Evolutionary conservation across 805 yeast species (phyloP).

Genomic region (Kregervanrija pseudodelftensis): DNA sequence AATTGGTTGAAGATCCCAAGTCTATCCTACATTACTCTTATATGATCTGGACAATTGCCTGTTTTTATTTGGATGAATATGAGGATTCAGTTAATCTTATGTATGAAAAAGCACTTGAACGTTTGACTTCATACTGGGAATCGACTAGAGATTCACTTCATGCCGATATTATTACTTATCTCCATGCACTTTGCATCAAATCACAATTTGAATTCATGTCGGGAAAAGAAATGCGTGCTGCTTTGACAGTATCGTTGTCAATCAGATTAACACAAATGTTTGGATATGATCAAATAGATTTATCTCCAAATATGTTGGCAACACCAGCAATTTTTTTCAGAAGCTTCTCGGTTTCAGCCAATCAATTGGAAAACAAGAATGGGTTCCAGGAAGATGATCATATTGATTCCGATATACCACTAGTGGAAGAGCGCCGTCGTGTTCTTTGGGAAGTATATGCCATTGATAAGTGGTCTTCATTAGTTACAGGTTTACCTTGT

Average conservation of each 20-base stretch:
- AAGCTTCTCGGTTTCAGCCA: slow-evolving; percentile 6
- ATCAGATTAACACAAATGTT: slow-evolving; percentile 24
- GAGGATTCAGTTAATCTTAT: slow-evolving; percentile 12
- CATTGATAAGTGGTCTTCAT: slow-evolving; percentile 26
- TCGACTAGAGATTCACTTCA: slow-evolving; percentile 8
- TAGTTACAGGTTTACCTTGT: slow-evolving; percentile 26
- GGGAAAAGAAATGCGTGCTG: slow-evolving; percentile 22
- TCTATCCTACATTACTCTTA: slow-evolving; percentile 16
- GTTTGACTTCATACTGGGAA: slow-evolving; percentile 16
- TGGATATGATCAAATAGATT: slow-evolving; percentile 26
- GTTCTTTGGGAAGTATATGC: slow-evolving; percentile 27
- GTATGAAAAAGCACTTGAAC: slow-evolving; percentile 12
- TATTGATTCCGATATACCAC: slow-evolving; percentile 19
- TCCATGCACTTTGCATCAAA: slow-evolving; percentile 21
- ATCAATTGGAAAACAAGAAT: slow-evolving; percentile 6
- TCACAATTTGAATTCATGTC: slow-evolving; percentile 21
- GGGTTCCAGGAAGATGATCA: slow-evolving; percentile 14
- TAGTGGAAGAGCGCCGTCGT: slow-evolving; percentile 24
- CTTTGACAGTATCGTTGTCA: slow-evolving; percentile 20
- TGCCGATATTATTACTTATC: slow-evolving; percentile 17
- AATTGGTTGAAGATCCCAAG: slow-evolving; percentile 14
- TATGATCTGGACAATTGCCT: slow-evolving; percentile 18
- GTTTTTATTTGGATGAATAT: slow-evolving; percentile 14
- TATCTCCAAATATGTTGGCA: slow-evolving; percentile 13
- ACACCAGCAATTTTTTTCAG: slow-evolving; percentile 14